These are phyloP conservation scores for Astrephomene gubernaculifera DNA, from an alignment of 139 green algal species.

Conservation along the genomic window DNA sequence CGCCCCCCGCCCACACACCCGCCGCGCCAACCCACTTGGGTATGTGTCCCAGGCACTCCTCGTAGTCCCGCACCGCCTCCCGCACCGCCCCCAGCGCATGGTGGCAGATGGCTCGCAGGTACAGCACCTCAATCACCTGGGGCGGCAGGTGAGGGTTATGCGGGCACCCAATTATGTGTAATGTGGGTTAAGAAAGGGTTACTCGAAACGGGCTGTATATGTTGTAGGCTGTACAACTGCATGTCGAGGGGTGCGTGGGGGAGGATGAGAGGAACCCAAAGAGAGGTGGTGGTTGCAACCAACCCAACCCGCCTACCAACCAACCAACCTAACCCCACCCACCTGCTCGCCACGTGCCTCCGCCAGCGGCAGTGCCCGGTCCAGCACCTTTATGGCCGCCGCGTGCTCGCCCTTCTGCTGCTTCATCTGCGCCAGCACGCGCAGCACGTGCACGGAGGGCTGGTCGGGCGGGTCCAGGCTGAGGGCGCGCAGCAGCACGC, in stretches of 20 bases:
- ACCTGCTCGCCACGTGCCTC: conserved; percentile 59
- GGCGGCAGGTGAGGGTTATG: too few species aligned
- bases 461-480: conserved; percentile 53
- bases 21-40: conserved; percentile 23
- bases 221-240: too few species aligned
- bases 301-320: too few species aligned
- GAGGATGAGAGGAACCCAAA: too few species aligned
- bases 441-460: conserved; percentile 43
- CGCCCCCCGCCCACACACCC: too few species aligned
- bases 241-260: too few species aligned
- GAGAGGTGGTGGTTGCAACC: too few species aligned
- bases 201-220: too few species aligned
- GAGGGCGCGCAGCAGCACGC: conserved; percentile 63
- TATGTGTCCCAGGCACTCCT: conserved; percentile 48
- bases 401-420: conserved; percentile 79
- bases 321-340: too few species aligned
- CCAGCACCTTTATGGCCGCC: conserved; percentile 71
- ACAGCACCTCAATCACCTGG: conserved; percentile 73
- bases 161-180: too few species aligned
- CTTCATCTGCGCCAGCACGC: conserved; percentile 79
- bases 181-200: too few species aligned
- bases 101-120: conserved; percentile 68
- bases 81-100: conserved; percentile 50
- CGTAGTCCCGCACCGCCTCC: conserved; percentile 57
- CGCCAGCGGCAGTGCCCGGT: conserved; percentile 69